Percentiles rank a stretch among this genome's conserved stretches.
phyloP scores from a whole-genome alignment of 208 protist species.

The Naegleria fowleri region DNA sequence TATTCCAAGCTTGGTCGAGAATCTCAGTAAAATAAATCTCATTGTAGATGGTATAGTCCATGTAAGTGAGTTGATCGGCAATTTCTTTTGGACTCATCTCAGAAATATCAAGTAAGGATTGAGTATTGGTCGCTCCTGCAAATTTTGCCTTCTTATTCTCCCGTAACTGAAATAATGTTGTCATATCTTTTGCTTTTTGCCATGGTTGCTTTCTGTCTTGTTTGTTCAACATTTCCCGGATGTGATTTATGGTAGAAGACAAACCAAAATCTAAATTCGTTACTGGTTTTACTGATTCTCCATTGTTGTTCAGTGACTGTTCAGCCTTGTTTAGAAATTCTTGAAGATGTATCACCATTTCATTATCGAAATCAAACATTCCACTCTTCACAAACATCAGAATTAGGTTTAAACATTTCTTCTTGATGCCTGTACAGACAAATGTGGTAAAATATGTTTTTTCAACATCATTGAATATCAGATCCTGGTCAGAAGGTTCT shows the following conservation, averaged over 20 bases:
- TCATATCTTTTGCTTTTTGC: background rate
- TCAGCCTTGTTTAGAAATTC: background rate
- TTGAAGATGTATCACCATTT: background rate
- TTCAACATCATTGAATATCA: background rate
- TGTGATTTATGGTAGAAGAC: background rate
- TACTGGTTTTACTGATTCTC: background rate
- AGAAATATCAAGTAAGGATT: background rate
- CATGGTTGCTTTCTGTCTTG: background rate
- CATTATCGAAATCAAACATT: conserved; percentile 17
- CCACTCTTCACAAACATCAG: background rate
- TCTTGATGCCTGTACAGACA: background rate
- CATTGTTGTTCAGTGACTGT: background rate
- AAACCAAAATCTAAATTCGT: background rate
- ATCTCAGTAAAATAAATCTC: conserved; percentile 17
- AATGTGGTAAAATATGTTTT: background rate
- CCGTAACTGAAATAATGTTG: background rate
- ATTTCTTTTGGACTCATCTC: background rate
- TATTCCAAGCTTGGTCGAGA: background rate
- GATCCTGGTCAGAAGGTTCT: background rate
- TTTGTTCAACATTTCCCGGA: background rate
- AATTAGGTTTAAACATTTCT: background rate
- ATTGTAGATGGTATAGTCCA: background rate
- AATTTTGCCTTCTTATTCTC: background rate
- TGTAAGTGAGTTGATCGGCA: background rate
- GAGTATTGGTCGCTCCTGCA: background rate